phyloP scores from a whole-genome alignment of 202 grass and related monocot genomes.

The Brachypodium distachyon region DNA sequence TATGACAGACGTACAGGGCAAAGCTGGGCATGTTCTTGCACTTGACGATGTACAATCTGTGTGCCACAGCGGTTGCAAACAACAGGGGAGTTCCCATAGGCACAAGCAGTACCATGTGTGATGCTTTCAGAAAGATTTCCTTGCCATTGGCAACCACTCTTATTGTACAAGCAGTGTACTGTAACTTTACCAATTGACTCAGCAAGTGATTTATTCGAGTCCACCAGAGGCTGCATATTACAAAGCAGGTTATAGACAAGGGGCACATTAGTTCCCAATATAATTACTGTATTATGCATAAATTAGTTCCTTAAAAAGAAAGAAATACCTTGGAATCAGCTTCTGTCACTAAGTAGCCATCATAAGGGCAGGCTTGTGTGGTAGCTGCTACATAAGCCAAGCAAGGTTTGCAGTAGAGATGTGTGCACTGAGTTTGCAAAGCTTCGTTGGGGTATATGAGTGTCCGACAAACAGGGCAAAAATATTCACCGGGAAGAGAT shows the following conservation, averaged over 20 bases:
- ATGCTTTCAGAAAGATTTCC: constrained; percentile 73
- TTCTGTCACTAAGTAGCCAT: constrained; percentile 96
- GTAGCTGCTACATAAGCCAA: constrained; percentile 83
- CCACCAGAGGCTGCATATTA: constrained; percentile 66
- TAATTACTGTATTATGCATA: not conserved
- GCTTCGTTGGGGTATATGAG: constrained; percentile 90
- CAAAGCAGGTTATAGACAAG: constrained; percentile 20
- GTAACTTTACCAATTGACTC: constrained; percentile 72
- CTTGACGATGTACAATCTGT: constrained; percentile 95
- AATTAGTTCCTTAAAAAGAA: not conserved
- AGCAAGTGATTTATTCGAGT: constrained; percentile 70
- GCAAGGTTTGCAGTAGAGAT: constrained; percentile 97
- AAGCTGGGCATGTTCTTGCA: constrained; percentile 92
- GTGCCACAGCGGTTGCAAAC: constrained; percentile 83
- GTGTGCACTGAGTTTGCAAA: constrained; percentile 85
- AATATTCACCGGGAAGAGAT: constrained; percentile 97
- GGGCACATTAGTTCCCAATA: not conserved
- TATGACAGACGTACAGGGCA: constrained; percentile 62
- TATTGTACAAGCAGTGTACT: constrained; percentile 83
- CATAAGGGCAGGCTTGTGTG: constrained; percentile 96
- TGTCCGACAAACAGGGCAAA: constrained; percentile 96
- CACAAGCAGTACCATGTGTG: constrained; percentile 55
- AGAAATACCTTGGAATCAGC: constrained; percentile 84
- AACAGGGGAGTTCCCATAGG: constrained; percentile 87
- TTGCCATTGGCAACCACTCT: constrained; percentile 95